A percentile compares a stretch with the other conserved stretches of the same genome.
Conservation (phyloP, 495 filamentous ascomycete genomes). For the Aspergillus nidulans region DNA sequence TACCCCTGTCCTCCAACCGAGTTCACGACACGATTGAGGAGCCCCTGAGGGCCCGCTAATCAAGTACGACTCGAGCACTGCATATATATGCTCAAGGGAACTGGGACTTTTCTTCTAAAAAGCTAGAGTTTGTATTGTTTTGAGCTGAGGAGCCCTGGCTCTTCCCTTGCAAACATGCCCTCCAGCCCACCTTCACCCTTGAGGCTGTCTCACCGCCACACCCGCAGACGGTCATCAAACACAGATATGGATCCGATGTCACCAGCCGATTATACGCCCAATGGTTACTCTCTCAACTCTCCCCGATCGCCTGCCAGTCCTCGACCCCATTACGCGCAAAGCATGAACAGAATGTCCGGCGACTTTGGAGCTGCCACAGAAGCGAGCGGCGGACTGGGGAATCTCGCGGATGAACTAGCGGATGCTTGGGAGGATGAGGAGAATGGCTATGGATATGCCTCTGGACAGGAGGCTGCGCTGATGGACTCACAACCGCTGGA, state of each 20-base stretch:
- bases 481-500: conserved; percentile 31
- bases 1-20: conserved; percentile 2
- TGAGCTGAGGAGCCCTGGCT: background rate
- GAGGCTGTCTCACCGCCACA: conserved; percentile 56
- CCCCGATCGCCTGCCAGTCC: conserved; percentile 31
- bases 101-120: background rate
- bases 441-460: conserved; percentile 40
- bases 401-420: conserved; percentile 71
- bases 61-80: background rate
- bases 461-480: conserved; percentile 34
- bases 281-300: conserved; percentile 41
- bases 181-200: conserved; percentile 58
- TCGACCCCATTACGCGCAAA: conserved; percentile 49
- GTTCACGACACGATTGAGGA: background rate
- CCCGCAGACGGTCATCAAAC: conserved; percentile 42
- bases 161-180: conserved; percentile 25
- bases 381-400: conserved; percentile 63
- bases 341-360: conserved; percentile 43
- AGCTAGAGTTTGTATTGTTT: background rate
- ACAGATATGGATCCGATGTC: conserved; percentile 53
- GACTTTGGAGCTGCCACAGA: conserved; percentile 39
- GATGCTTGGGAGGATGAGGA: conserved; percentile 61
- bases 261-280: conserved; percentile 30
- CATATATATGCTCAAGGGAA: background rate
- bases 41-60: background rate